phyloP scores from a whole-genome alignment of 1,284 basidiomycete species.

The Grifola frondosa region DNA sequence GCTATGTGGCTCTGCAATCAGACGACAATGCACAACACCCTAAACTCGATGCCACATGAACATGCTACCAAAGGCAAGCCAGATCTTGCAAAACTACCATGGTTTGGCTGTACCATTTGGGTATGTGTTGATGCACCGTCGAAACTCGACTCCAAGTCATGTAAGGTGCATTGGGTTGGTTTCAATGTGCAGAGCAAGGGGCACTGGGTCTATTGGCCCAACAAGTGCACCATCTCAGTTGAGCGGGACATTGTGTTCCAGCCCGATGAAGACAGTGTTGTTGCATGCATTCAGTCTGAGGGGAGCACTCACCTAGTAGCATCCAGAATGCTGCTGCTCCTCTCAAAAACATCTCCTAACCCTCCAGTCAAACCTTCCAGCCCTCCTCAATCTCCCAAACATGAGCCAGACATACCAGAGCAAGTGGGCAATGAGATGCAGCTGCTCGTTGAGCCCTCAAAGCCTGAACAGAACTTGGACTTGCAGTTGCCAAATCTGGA shows the following conservation, averaged over 20 bases:
- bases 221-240: conserved; percentile 25
- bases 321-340: too few species aligned
- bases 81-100: conserved; percentile 18
- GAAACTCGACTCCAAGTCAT: conserved; percentile 29
- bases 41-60: conserved; percentile 27
- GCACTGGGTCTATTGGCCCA: conserved; percentile 35
- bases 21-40: conserved; percentile 5
- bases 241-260: conserved; percentile 34
- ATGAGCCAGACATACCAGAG: too few species aligned
- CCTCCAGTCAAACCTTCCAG: too few species aligned
- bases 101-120: background rate
- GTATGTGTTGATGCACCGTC: conserved; percentile 5
- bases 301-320: too few species aligned
- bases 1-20: conserved; percentile 35
- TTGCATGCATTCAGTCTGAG: too few species aligned
- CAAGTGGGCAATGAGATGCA: too few species aligned
- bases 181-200: conserved; percentile 32
- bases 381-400: too few species aligned
- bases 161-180: conserved; percentile 32
- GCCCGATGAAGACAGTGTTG: too few species aligned
- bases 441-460: too few species aligned
- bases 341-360: too few species aligned
- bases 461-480: too few species aligned
- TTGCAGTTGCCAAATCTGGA: too few species aligned
- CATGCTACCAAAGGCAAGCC: conserved; percentile 25